These are phyloP conservation scores for Phytopythium litorale DNA, from an alignment of 352 stramenopile genomes.

Conservation along the genomic window DNA sequence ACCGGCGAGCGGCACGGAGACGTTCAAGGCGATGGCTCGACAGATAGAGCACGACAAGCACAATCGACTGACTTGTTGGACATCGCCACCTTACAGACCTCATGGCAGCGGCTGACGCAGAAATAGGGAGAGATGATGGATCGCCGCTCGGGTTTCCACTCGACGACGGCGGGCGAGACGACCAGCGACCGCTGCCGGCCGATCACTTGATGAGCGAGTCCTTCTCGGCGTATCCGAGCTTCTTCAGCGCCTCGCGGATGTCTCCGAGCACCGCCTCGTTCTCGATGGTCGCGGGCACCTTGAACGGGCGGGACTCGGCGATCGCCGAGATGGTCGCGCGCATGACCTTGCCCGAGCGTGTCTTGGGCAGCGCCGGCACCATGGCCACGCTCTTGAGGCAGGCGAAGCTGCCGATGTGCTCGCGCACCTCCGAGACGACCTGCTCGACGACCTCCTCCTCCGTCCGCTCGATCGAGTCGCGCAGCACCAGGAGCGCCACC, in stretches of 20 bases:
- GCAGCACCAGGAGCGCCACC: slow-evolving; percentile 28
- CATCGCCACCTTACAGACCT: background rate
- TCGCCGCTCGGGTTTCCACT: background rate
- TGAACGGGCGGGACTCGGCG: slow-evolving; percentile 28
- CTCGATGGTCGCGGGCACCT: slow-evolving; percentile 40
- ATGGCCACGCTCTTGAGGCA: slow-evolving; percentile 95
- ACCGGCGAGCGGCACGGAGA: background rate
- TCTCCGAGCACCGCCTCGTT: slow-evolving; percentile 29
- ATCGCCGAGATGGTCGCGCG: slow-evolving; percentile 42
- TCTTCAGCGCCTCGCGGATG: slow-evolving; percentile 21
- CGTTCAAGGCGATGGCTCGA: background rate
- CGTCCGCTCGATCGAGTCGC: slow-evolving; percentile 16
- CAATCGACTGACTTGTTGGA: background rate
- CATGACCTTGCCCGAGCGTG: slow-evolving; percentile 98
- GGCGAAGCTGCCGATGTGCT: slow-evolving; percentile 95
- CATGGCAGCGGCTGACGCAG: background rate
- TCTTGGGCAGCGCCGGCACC: slow-evolving; percentile 93
- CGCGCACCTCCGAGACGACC: slow-evolving; percentile 83
- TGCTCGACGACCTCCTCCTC: slow-evolving; percentile 55
- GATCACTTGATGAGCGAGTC: slow-evolving; percentile 14
- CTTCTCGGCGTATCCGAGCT: slow-evolving; percentile 28
- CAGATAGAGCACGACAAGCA: background rate
- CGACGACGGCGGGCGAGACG: background rate
- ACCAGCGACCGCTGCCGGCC: background rate
- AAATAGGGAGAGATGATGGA: background rate